Evolutionary conservation across 352 stramenopile species (phyloP), one percentile per base, ranked within the genome.

Genomic region (Aphanomyces cochlioides): DNA sequence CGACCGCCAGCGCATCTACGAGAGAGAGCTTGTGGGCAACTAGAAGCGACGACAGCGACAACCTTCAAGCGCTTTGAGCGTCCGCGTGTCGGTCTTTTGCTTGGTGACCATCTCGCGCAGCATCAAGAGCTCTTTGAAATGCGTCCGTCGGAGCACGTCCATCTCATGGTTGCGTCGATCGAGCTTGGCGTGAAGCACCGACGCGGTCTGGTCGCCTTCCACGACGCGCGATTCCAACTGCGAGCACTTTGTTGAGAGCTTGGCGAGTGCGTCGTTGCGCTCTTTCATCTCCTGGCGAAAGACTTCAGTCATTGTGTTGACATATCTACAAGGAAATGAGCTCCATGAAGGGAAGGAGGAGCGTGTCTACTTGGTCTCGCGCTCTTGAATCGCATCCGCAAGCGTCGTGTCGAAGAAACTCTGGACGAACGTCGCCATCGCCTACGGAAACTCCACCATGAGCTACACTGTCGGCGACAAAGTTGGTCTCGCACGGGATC

Each of bases 81-180:
- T 82, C 3, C 77, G 77, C 8, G 77, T 72, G 19, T 91, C 84
- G 45, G 73, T 79, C 41, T 73, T 74, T 40, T 90, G 80, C 65
- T 82, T 85, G 60, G 73, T 74, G 64, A 91, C 80, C 43, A 90
- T 75, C 8, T 91, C 84, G 13, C 82, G 79, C 66, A 91, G 75
- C 81, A 90, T 81, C 8, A 90, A 75, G 21, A 91, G 67, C 50
- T 91, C 82, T 67, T 87, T 83, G 74, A 89, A 90, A 50, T 82
- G 86, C 64, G 88, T 77, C 66, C 90, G 90, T 50, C 84, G 82
- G 59, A 90, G 70, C 28, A 73, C 76, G 48, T 89, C 87, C 71
- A 80, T 89, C 60, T 89, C 82, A 21, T 80, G 79, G 53, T 86
- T 76, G 43, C 84, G 81, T 10, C 82, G 79, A 59, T 90, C 81